Evolutionary conservation across 441 rosid genomes (phyloP).

Genomic region (Syzygium syzygioides): DNA sequence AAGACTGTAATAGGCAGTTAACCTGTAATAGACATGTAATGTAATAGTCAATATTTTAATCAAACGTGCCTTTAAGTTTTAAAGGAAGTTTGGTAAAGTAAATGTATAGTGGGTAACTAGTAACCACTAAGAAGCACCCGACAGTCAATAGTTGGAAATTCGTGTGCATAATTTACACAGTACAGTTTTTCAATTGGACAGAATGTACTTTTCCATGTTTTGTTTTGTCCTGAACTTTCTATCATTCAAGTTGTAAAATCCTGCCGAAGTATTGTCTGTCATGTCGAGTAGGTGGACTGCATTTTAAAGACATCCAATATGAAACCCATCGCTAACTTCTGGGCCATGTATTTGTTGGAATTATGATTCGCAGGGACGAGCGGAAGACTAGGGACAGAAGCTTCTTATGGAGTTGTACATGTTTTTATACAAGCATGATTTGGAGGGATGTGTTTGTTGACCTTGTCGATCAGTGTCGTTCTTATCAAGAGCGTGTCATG

Average conservation of each 20-base stretch:
- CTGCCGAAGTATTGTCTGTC: neutral
- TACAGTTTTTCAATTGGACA: neutral
- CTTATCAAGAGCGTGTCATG: neutral
- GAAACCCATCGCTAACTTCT: neutral
- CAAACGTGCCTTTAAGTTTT: neutral
- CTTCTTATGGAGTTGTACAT: neutral
- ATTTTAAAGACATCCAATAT: neutral
- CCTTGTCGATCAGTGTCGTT: neutral
- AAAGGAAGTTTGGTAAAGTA: neutral
- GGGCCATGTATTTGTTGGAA: neutral
- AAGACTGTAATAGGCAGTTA: too few relatives aligned
- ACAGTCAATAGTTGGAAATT: neutral
- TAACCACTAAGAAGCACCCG: neutral
- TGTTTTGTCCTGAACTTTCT: neutral
- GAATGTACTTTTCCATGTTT: neutral
- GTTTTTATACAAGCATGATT: neutral
- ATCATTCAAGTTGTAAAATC: neutral
- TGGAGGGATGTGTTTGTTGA: neutral
- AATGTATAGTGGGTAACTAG: neutral
- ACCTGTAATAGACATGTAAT: too few relatives aligned
- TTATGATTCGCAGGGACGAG: neutral
- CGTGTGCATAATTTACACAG: neutral
- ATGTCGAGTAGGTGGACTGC: neutral
- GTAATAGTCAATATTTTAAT: neutral
- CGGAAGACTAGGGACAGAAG: neutral